Percentiles rank a stretch among this genome's conserved stretches.
Conservation (phyloP, 495 filamentous ascomycete species). For the Penicillium antarcticum region DNA sequence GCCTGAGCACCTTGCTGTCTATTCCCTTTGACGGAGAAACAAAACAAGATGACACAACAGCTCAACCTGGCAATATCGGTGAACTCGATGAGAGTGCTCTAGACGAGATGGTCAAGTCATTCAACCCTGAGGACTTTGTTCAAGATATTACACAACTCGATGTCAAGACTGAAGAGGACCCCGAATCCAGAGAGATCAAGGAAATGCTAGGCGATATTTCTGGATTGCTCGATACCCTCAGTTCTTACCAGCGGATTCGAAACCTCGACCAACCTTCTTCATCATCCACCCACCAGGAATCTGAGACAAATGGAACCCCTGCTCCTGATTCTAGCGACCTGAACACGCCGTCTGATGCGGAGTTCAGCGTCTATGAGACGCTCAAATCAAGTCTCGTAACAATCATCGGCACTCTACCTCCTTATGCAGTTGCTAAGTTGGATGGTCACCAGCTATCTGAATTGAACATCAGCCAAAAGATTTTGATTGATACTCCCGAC, state of each 20-base stretch:
- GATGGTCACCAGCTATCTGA: constrained; percentile 80
- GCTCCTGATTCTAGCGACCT: constrained; percentile 37
- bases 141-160: constrained; percentile 38
- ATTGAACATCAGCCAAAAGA: constrained; percentile 78
- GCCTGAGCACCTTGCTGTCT: constrained; percentile 50
- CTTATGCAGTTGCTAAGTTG: constrained; percentile 81
- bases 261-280: constrained; percentile 53
- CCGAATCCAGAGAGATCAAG: constrained; percentile 57
- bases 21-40: constrained; percentile 36
- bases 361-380: constrained; percentile 69
- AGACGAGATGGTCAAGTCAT: constrained; percentile 50
- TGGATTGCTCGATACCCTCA: constrained; percentile 77
- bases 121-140: constrained; percentile 38
- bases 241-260: constrained; percentile 82
- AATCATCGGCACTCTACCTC: constrained; percentile 73
- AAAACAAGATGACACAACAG: constrained; percentile 29
- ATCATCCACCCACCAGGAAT: constrained; percentile 24
- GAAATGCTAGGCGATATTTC: constrained; percentile 78
- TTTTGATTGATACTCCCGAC: constrained; percentile 66
- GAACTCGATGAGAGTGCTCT: constrained; percentile 46
- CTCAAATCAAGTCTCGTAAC: constrained; percentile 69
- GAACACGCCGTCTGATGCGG: constrained; percentile 57
- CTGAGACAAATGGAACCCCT: constrained; percentile 37
- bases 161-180: constrained; percentile 38
- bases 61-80: constrained; percentile 43